Base-by-base conservation (phyloP, 2,329 filamentous ascomycete genomes). In the Pseudogymnoascus sp. region DNA sequence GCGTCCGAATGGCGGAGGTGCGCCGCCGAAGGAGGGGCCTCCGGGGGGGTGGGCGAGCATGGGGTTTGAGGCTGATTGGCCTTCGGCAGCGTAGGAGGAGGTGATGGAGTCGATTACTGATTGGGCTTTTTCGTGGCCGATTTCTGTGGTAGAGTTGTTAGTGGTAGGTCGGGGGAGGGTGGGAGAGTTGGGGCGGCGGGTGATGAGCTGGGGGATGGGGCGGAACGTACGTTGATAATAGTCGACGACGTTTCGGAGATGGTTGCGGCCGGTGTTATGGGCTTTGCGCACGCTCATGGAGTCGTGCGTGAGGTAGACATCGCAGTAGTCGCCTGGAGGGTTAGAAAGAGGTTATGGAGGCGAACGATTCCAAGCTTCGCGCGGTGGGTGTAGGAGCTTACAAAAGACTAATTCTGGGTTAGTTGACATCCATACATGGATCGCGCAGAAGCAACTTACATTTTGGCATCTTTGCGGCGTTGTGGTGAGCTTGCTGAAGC, bases 291-390 rank as follows among this genome's bases (percentile, higher is more conserved):
- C 95, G 79, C 92, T 96, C 93, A 97, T 97, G 54, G 92, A 96
- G 83, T 99, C 95, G 84, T 99, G 95, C 70, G 95, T 99, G 71
- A 99, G 89, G 84, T 99, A 99, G 77, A 99, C 95, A 89, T 99
- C 95, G 85, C 95, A 99, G 79, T 99, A 99, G 77, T 99, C 95
- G 83, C 93, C 78, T 82, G 67, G 66, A 72, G 62, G 72, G 69
- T 65, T 64, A 62, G 51, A 16, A 45, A 34, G 36, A 34, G 36
- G 26, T 26, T 40, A 29, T 63, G n/a, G 39, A 54, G 26, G 23
- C 40, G 47, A 59, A 18, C n/a, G 5, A 12, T 21, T 63, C 51
- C 21, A 61, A 60, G 34, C 60, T 21, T 34, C 36, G 71, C 54
- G 67, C 68, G 69, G 67, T 5, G 42, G 11, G 42, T 18, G 34